Percentiles rank a stretch among this genome's conserved stretches.
These are phyloP conservation scores for Lipomyces chichibuensis DNA, from an alignment of 805 yeast species.

Conservation along the genomic window DNA sequence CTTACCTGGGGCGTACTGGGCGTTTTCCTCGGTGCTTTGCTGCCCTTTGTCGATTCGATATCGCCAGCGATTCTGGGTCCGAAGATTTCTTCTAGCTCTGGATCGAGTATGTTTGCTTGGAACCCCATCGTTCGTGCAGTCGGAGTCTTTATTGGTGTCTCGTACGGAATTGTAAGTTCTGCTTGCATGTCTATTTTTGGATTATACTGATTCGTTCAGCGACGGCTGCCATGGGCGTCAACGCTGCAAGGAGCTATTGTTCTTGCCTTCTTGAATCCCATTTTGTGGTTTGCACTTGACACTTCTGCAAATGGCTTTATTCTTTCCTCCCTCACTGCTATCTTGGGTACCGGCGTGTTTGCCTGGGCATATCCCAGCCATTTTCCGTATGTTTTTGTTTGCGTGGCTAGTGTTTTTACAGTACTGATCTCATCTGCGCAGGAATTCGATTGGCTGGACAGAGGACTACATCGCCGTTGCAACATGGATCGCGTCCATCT, in stretches of 20 bases:
- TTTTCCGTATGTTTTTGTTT: constrained; percentile 21
- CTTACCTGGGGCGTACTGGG: constrained; percentile 42
- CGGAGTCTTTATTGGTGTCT: constrained; percentile 47
- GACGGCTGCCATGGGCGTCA: constrained; percentile 46
- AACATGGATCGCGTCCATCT: constrained; percentile 40
- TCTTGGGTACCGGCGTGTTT: constrained; percentile 41
- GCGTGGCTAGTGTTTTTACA: not conserved
- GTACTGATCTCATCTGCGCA: constrained; percentile 28
- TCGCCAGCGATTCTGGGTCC: constrained; percentile 28
- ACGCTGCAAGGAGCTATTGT: constrained; percentile 45
- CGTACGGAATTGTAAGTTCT: constrained; percentile 43
- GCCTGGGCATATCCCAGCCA: constrained; percentile 38
- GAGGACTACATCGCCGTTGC: constrained; percentile 40
- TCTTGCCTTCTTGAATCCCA: constrained; percentile 47
- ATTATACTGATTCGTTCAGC: constrained; percentile 13
- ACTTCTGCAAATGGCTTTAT: constrained; percentile 46
- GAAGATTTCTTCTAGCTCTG: constrained; percentile 14
- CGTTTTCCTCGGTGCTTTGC: constrained; percentile 39
- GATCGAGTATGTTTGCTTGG: constrained; percentile 42
- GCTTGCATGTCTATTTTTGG: not conserved
- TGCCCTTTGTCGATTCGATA: constrained; percentile 40
- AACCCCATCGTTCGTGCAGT: constrained; percentile 45
- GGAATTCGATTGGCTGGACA: constrained; percentile 34
- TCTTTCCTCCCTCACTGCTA: constrained; percentile 42
- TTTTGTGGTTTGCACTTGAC: constrained; percentile 48